Evolutionary conservation across 1,284 basidiomycete genomes (phyloP), one percentile per base, ranked within the genome.

Genomic region (Ustilago bromivora): DNA sequence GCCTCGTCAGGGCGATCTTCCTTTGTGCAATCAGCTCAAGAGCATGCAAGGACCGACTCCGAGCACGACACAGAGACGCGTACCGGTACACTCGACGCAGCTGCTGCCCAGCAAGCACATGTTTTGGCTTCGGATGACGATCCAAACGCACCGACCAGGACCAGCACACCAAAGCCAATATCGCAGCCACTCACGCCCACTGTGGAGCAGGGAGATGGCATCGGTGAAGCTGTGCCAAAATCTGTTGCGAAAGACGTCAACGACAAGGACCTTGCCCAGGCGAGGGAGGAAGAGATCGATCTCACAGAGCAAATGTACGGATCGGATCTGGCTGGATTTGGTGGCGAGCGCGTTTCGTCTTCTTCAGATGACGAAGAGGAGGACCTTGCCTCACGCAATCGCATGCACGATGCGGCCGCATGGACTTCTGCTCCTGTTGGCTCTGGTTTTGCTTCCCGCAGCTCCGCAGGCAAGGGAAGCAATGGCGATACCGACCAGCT

Each of bases 241-340:
- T 7, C 41, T 40, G 17, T 52, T 28, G 47, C 61, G 49, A 35
- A 38, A 28, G 15, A 23, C 31, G 2, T 52, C 36, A n/a, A 43
- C 43, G 1, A 53, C 36, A 19, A 40, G 35, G 15, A 51, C 28
- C n/a, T 67, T n/a, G 67, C 67, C 2, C 46, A 57, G 19, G 71
- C 66, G 3, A 61, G 63, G 15, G 71, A 56, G 12, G 82, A 82
- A 46, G 84, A 84, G 67, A 78, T 85, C 23, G 84, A 85, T 63
- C 69, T 85, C 23, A 84, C 83, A 19, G 84, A 85, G 72, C 84
- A 85, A 47, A 79, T 82, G 58, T 85, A 83, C 59, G 84, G 84
- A 34, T 71, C 78, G 17, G 83, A 85, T 56, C 64, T 85, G 17
- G 73, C 82, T 10, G 81, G 71, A 0, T 85, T 85, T 19, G 84